Evolutionary conservation across 2,329 filamentous ascomycete species (phyloP).

Genomic region (Penicillium sp.): DNA sequence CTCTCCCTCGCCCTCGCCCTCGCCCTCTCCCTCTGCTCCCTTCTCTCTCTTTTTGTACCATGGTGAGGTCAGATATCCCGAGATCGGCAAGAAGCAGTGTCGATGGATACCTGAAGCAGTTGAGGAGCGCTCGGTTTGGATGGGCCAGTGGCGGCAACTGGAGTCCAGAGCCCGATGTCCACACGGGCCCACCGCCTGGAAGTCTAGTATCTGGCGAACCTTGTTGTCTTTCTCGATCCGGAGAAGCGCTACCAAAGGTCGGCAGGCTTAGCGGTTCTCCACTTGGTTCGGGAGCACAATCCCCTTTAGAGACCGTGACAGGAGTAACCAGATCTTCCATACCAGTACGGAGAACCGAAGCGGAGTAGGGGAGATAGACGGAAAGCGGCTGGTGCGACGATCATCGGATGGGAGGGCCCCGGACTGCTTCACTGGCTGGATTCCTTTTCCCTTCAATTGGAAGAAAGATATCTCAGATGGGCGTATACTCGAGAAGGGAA

Average conservation of each 20-base stretch:
- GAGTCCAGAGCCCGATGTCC: slow-evolving; percentile 11
- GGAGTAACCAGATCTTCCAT: background rate
- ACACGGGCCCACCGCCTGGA: slow-evolving; percentile 14
- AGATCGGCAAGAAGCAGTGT: slow-evolving; percentile 32
- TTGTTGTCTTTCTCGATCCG: slow-evolving; percentile 18
- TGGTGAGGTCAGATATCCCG: slow-evolving; percentile 24
- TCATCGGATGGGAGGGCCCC: background rate
- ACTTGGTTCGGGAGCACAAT: slow-evolving; percentile 8
- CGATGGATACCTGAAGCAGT: slow-evolving; percentile 20
- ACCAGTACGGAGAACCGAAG: too few species aligned
- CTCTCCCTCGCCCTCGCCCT: too few species aligned
- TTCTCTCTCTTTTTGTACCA: background rate
- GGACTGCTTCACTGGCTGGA: too few species aligned
- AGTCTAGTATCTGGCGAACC: slow-evolving; percentile 18
- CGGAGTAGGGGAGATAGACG: too few species aligned
- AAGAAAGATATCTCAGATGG: too few species aligned
- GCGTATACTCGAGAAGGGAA: background rate
- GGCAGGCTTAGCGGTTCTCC: slow-evolving; percentile 17
- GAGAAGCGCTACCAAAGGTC: slow-evolving; percentile 6
- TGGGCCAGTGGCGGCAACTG: slow-evolving; percentile 11
- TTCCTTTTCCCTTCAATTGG: too few species aligned
- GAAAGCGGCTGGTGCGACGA: background rate
- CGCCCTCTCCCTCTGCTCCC: background rate
- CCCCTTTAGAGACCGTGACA: background rate
- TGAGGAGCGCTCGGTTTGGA: slow-evolving; percentile 5